These are phyloP conservation scores for Colletotrichum sp. DNA, from an alignment of 2,329 filamentous ascomycete species.

Conservation along the genomic window DNA sequence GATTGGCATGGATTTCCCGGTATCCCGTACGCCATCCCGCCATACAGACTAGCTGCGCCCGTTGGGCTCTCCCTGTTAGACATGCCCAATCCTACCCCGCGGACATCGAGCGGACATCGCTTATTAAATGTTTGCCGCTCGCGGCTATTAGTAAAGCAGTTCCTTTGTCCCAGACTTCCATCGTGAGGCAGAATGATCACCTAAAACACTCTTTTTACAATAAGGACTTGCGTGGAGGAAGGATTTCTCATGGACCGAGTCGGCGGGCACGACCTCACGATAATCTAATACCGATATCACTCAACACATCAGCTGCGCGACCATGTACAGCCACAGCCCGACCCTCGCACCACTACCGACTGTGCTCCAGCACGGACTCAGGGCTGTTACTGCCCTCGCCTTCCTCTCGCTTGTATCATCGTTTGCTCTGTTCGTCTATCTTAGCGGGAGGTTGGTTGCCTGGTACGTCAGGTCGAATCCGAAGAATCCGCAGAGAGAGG, in stretches of 20 bases:
- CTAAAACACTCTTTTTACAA: background rate
- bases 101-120: background rate
- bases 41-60: background rate
- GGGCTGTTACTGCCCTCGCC: conserved; percentile 38
- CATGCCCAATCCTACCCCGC: background rate
- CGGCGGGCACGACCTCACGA: conserved; percentile 4
- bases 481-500: conserved; percentile 30
- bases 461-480: conserved; percentile 35
- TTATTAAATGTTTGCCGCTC: background rate
- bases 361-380: conserved; percentile 37
- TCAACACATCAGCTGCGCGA: background rate
- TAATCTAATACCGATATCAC: background rate
- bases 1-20: background rate
- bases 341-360: conserved; percentile 38
- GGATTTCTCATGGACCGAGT: background rate
- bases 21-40: background rate
- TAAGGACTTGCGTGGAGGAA: background rate
- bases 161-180: background rate
- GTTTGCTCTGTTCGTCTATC: conserved; percentile 34
- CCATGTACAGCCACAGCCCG: background rate
- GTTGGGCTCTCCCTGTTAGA: background rate
- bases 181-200: background rate
- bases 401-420: conserved; percentile 40
- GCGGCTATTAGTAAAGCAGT: background rate
- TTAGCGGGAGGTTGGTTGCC: conserved; percentile 37